Conservation (phyloP, 2,329 filamentous ascomycete genomes). For the Zymoseptoria passerinii region DNA sequence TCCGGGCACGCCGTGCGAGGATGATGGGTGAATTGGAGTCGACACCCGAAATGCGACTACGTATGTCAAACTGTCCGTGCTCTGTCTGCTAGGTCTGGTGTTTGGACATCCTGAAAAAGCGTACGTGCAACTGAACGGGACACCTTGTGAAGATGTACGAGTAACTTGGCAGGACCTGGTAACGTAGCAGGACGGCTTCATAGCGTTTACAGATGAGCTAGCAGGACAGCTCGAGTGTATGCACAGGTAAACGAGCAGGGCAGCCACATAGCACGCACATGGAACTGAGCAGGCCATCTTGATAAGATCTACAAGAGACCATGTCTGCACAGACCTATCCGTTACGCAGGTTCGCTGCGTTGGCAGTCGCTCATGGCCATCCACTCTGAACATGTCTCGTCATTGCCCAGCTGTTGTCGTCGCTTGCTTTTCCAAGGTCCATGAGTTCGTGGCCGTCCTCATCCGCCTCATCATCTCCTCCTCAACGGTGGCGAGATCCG, state of each 20-base stretch:
- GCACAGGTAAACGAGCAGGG: too few species aligned
- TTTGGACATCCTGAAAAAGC: neutral
- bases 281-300: too few species aligned
- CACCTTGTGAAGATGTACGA: neutral
- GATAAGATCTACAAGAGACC: too few species aligned
- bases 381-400: neutral
- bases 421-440: conserved; percentile 11
- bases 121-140: neutral
- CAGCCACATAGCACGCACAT: too few species aligned
- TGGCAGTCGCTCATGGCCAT: neutral
- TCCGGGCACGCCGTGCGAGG: neutral
- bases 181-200: neutral
- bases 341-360: neutral
- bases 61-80: too few species aligned
- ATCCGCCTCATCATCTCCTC: conserved; percentile 24
- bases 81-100: too few species aligned
- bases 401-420: conserved; percentile 6
- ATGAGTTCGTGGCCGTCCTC: conserved; percentile 23
- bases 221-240: too few species aligned
- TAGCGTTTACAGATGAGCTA: neutral
- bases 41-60: neutral
- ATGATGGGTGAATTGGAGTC: neutral
- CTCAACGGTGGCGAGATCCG: conserved; percentile 23
- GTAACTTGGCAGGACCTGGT: neutral
- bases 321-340: neutral